A percentile compares a stretch with the other conserved stretches of the same genome.
phyloP scores from a whole-genome alignment of 2,329 filamentous ascomycete species.

The Exserohilum turcica region DNA sequence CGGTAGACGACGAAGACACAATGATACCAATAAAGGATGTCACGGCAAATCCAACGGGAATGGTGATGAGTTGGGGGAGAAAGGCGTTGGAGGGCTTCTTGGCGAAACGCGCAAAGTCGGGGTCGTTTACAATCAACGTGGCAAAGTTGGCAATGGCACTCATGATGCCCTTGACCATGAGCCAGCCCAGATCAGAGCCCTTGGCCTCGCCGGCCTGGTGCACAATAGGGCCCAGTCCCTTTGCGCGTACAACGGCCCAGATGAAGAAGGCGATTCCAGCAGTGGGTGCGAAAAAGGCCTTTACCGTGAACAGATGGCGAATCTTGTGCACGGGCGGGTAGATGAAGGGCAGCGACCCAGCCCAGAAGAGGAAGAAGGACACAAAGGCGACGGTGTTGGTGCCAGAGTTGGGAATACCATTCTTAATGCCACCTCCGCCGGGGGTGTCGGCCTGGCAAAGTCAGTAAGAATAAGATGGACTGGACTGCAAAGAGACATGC shows the following conservation, averaged over 20 bases:
- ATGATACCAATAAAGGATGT: constrained; percentile 78
- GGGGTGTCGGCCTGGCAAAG: constrained; percentile 9
- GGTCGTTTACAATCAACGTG: constrained; percentile 78
- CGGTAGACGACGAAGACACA: constrained; percentile 53
- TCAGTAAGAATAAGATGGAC: constrained; percentile 2
- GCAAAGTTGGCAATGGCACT: constrained; percentile 88
- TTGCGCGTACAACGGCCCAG: constrained; percentile 81
- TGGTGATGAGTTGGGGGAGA: constrained; percentile 73
- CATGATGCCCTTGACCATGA: constrained; percentile 85
- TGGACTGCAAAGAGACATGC: constrained; percentile 13
- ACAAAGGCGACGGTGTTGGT: constrained; percentile 77
- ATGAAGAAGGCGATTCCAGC: constrained; percentile 87
- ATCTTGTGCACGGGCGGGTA: constrained; percentile 91
- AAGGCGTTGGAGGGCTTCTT: constrained; percentile 74
- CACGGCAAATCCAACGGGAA: constrained; percentile 59
- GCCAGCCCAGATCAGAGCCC: constrained; percentile 77
- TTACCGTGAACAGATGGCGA: constrained; percentile 88
- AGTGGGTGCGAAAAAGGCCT: constrained; percentile 80
- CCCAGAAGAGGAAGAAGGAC: constrained; percentile 88
- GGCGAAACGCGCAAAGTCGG: constrained; percentile 86
- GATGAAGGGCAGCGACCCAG: constrained; percentile 77
- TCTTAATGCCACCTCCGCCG: constrained; percentile 59
- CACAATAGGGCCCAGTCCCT: constrained; percentile 83
- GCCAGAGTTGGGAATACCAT: constrained; percentile 70
- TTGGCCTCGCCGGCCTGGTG: constrained; percentile 66